phyloP scores from a whole-genome alignment of 2,329 filamentous ascomycete species.

The Aureobasidium sp. region DNA sequence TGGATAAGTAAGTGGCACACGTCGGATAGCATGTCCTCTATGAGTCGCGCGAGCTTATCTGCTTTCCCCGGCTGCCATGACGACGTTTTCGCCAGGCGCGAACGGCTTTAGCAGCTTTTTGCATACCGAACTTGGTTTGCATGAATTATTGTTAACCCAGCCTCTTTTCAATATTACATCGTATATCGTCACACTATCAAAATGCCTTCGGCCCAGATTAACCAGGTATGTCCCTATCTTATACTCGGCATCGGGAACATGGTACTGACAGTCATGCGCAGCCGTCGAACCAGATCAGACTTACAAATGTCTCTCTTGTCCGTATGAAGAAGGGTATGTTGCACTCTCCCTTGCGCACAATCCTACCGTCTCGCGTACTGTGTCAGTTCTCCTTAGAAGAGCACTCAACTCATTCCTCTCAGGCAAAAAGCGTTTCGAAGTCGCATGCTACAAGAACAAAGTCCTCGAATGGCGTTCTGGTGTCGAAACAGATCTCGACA shows the following conservation, averaged over 20 bases:
- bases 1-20: neutral
- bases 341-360: neutral
- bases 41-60: slow-evolving; percentile 8
- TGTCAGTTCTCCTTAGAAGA: too few species aligned
- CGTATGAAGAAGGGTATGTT: slow-evolving; percentile 70
- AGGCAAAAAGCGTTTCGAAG: slow-evolving; percentile 96
- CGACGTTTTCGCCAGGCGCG: slow-evolving; percentile 3
- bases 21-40: neutral
- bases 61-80: slow-evolving; percentile 2
- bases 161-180: neutral
- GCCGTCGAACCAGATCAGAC: slow-evolving; percentile 92
- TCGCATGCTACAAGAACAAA: slow-evolving; percentile 99
- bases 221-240: slow-evolving; percentile 12
- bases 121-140: slow-evolving; percentile 5
- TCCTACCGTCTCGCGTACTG: neutral
- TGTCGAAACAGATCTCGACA: slow-evolving; percentile 92
- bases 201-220: slow-evolving; percentile 30
- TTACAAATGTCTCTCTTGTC: slow-evolving; percentile 95
- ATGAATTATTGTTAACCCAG: neutral
- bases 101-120: slow-evolving; percentile 8
- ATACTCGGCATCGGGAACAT: neutral
- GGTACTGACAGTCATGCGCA: slow-evolving; percentile 27
- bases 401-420: neutral
- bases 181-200: slow-evolving; percentile 11
- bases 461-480: slow-evolving; percentile 93